phyloP scores from a whole-genome alignment of 352 stramenopile genomes.

The Phytophthora sp. region DNA sequence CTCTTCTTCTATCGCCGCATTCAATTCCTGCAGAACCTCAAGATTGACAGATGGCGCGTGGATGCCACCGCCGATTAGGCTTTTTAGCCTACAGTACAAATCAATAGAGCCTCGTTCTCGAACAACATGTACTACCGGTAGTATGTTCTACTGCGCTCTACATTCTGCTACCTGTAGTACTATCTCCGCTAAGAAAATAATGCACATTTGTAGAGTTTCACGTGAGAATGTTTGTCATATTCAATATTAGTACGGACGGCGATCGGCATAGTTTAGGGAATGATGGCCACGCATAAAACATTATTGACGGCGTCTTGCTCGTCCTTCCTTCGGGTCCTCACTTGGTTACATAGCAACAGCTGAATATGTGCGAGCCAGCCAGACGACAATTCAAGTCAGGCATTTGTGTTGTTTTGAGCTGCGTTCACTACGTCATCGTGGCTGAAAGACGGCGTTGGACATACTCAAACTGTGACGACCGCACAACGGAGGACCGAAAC shows the following conservation, averaged over 20 bases:
- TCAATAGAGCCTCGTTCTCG: slow-evolving; percentile 31
- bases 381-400: slow-evolving; percentile 16
- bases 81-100: slow-evolving; percentile 7
- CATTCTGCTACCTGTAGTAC: too few species aligned
- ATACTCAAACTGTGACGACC: slow-evolving; percentile 40
- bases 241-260: slow-evolving; percentile 44
- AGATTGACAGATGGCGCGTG: slow-evolving; percentile 85
- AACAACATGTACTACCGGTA: too few species aligned
- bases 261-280: slow-evolving; percentile 32
- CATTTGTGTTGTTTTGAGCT: slow-evolving; percentile 3
- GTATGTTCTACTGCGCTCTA: too few species aligned
- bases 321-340: background rate
- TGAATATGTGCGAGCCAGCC: background rate
- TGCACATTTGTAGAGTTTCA: slow-evolving; percentile 10
- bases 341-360: background rate
- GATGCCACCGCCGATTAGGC: slow-evolving; percentile 42
- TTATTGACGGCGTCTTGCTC: slow-evolving; percentile 15
- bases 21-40: slow-evolving; percentile 78
- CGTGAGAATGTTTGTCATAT: slow-evolving; percentile 26
- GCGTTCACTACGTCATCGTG: slow-evolving; percentile 35
- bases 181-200: too few species aligned
- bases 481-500: slow-evolving; percentile 61
- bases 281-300: slow-evolving; percentile 29
- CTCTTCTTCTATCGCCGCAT: slow-evolving; percentile 73
- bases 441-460: slow-evolving; percentile 38